These are phyloP conservation scores for Colletotrichum sp. DNA, from an alignment of 2,329 filamentous ascomycete species.

Conservation along the genomic window DNA sequence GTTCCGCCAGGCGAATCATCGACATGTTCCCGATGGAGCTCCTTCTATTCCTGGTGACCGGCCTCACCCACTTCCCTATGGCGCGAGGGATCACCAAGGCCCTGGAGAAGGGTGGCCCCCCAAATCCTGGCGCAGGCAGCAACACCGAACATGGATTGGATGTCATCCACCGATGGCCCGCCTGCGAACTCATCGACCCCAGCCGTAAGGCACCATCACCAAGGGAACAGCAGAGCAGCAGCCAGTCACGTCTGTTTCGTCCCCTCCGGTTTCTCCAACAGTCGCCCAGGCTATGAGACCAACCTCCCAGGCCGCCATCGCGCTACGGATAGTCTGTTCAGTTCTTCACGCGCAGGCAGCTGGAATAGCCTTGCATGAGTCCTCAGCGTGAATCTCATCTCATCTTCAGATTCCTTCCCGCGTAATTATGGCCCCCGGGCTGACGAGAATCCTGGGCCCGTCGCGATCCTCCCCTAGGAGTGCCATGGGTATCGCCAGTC, in stretches of 20 bases:
- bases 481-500: neutral
- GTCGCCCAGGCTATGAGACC: neutral
- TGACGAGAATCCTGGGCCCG: neutral
- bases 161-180: conserved; percentile 9
- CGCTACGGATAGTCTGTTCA: neutral
- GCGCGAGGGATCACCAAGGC: conserved; percentile 3
- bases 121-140: conserved; percentile 10
- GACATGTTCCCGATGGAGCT: neutral
- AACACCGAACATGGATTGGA: conserved; percentile 17
- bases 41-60: conserved; percentile 7
- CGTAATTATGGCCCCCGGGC: neutral
- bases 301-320: neutral
- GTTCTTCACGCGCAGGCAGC: conserved; percentile 11
- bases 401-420: neutral
- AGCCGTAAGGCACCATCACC: conserved; percentile 3
- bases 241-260: neutral
- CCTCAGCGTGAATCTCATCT: conserved; percentile 15
- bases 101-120: neutral
- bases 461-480: neutral
- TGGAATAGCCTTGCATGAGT: conserved; percentile 13
- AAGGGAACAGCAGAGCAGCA: neutral
- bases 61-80: neutral
- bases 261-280: neutral
- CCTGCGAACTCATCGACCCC: neutral
- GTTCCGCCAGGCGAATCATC: neutral